Percentiles rank a stretch among this genome's conserved stretches.
phyloP scores from a whole-genome alignment of 2,329 filamentous ascomycete species.

The Helotiales sp. region DNA sequence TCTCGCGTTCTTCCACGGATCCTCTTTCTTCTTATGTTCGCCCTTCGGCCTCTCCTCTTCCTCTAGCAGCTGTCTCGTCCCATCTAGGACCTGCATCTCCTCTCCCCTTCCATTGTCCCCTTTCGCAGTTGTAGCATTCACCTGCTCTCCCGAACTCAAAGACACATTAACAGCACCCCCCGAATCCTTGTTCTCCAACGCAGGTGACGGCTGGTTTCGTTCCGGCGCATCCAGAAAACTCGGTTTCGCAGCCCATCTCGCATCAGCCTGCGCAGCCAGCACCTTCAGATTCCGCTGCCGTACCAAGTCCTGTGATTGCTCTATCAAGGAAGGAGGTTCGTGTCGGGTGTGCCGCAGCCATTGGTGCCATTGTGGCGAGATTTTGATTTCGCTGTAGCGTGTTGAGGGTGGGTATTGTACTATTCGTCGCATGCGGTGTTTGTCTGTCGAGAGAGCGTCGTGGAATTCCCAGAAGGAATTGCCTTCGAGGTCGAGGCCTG shows the following conservation, averaged over 20 bases:
- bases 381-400: constrained; percentile 59
- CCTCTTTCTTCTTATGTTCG: constrained; percentile 32
- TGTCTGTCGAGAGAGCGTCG: constrained; percentile 47
- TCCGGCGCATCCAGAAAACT: constrained; percentile 52
- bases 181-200: constrained; percentile 34
- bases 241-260: constrained; percentile 65
- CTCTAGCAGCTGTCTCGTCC: not conserved
- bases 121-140: not conserved
- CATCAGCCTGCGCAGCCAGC: constrained; percentile 66
- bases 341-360: constrained; percentile 67
- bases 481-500: constrained; percentile 67
- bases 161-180: constrained; percentile 7
- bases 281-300: constrained; percentile 59
- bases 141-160: not conserved
- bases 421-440: constrained; percentile 62
- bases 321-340: constrained; percentile 58
- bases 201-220: constrained; percentile 40
- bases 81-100: constrained; percentile 4
- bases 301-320: constrained; percentile 59
- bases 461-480: constrained; percentile 75
- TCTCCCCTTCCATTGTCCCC: not conserved
- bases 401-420: constrained; percentile 61
- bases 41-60: constrained; percentile 13
- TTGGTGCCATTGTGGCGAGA: constrained; percentile 69
- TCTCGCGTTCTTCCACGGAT: constrained; percentile 65